Evolutionary conservation across 1,139 yeast species (phyloP).

Genomic region (Torulaspora globosa): DNA sequence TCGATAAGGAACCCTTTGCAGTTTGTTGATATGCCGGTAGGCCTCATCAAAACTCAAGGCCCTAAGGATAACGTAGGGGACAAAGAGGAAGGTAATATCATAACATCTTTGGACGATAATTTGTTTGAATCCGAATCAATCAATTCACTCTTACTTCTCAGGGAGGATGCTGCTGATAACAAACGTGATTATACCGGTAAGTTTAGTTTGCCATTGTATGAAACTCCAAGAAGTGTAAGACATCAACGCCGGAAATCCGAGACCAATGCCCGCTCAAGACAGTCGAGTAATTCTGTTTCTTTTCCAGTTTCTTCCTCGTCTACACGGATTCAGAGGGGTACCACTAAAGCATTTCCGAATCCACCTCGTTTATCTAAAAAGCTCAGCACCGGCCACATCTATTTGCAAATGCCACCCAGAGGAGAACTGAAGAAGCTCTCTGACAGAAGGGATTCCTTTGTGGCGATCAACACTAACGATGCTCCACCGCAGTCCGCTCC

Average conservation of each 20-base stretch:
- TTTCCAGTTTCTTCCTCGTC: slow-evolving; percentile 14
- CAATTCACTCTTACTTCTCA: slow-evolving; percentile 21
- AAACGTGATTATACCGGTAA: slow-evolving; percentile 9
- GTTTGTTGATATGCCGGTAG: slow-evolving; percentile 22
- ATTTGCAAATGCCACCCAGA: slow-evolving; percentile 7
- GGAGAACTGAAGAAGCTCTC: slow-evolving; percentile 7
- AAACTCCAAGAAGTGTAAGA: slow-evolving; percentile 10
- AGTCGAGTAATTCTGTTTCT: slow-evolving; percentile 15
- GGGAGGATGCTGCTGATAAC: slow-evolving; percentile 15
- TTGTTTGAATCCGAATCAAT: slow-evolving; percentile 27
- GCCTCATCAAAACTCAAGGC: slow-evolving; percentile 18
- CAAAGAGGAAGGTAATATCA: slow-evolving; percentile 11
- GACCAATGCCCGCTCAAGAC: slow-evolving; percentile 14
- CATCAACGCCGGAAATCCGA: slow-evolving; percentile 18
- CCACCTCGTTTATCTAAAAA: slow-evolving; percentile 10
- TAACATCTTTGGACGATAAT: slow-evolving; percentile 26
- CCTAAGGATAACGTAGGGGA: slow-evolving; percentile 4
- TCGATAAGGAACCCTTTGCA: slow-evolving; percentile 32
- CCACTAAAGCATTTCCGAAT: slow-evolving; percentile 5
- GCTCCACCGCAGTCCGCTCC: slow-evolving; percentile 7
- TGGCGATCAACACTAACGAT: slow-evolving; percentile 3
- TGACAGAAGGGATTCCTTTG: slow-evolving; percentile 6
- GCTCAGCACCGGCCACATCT: slow-evolving; percentile 11
- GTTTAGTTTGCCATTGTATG: slow-evolving; percentile 8
- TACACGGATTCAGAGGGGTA: slow-evolving; percentile 10